Conservation (phyloP, 192 early-diverging fungal genomes). For the Podochytrium sp. region DNA sequence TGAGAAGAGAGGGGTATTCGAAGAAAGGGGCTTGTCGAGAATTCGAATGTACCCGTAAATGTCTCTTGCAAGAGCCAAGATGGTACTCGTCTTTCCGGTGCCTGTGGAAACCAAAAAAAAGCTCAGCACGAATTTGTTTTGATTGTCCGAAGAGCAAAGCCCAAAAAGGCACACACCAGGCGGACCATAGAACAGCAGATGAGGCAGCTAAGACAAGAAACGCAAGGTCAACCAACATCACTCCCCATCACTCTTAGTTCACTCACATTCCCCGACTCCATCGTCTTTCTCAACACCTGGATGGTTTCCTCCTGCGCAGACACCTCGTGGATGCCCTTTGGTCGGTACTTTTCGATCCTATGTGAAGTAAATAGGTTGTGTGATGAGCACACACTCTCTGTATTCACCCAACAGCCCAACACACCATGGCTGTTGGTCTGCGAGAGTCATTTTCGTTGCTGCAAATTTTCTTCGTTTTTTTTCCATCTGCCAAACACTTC, state of each 20-base stretch:
- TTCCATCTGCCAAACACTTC: not conserved
- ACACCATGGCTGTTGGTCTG: not conserved
- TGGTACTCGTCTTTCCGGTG: conserved; percentile 96
- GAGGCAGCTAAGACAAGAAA: conserved; percentile 72
- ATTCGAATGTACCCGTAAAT: conserved; percentile 82
- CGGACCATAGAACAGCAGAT: conserved; percentile 96
- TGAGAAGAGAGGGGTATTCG: no score
- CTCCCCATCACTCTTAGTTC: no score
- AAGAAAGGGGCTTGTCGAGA: no score
- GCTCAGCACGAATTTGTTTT: not conserved
- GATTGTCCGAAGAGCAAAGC: not conserved
- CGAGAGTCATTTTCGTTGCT: not conserved
- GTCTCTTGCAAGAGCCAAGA: conserved; percentile 86
- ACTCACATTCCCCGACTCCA: conserved; percentile 86
- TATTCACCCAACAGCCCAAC: no score
- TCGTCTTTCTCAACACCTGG: conserved; percentile 76
- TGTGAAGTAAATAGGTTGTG: not conserved
- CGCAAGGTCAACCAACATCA: not conserved
- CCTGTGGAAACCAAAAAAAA: conserved; percentile 30
- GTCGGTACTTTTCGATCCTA: conserved; percentile 95
- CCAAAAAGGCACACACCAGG: conserved; percentile 51
- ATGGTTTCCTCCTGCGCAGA: conserved; percentile 91
- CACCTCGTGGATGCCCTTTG: conserved; percentile 83
- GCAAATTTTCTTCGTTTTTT: not conserved
- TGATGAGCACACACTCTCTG: not conserved